phyloP scores from a whole-genome alignment of 129 eudicot species.

The Oenanthe sinensis region DNA sequence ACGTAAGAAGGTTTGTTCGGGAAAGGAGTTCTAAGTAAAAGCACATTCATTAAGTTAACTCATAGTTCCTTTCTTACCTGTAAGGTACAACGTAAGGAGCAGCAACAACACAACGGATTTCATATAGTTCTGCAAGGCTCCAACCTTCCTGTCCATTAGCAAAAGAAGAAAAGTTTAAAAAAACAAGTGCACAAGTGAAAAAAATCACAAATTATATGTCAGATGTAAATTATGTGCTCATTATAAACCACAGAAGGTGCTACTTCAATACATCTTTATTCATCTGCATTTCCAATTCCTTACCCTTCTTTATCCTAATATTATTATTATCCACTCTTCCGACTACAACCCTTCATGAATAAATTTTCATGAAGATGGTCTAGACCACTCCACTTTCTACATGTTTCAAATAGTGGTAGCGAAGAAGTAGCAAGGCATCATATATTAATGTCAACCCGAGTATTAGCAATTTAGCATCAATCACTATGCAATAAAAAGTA shows the following conservation, averaged over 20 bases:
- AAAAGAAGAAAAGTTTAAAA: slow-evolving; percentile 9
- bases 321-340: not conserved
- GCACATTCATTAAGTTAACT: not conserved
- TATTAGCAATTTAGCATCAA: not conserved
- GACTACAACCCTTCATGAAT: not conserved
- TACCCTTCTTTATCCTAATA: not conserved
- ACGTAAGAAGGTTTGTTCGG: not conserved
- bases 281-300: not conserved
- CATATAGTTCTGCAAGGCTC: slow-evolving; percentile 91
- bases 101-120: slow-evolving; percentile 65
- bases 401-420: not conserved
- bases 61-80: slow-evolving; percentile 36
- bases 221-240: not conserved
- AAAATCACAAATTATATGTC: not conserved
- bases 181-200: slow-evolving; percentile 8
- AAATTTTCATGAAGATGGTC: not conserved
- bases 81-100: slow-evolving; percentile 96
- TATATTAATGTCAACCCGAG: not conserved
- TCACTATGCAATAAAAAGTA: not conserved
- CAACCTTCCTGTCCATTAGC: slow-evolving; percentile 76
- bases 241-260: not conserved
- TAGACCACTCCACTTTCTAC: not conserved
- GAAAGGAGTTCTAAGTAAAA: not conserved
- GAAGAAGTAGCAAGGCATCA: not conserved
- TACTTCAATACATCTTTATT: not conserved